These are phyloP conservation scores for Monilinia vaccinii-corymbosi DNA, from an alignment of 2,329 filamentous ascomycete genomes.

Conservation along the genomic window DNA sequence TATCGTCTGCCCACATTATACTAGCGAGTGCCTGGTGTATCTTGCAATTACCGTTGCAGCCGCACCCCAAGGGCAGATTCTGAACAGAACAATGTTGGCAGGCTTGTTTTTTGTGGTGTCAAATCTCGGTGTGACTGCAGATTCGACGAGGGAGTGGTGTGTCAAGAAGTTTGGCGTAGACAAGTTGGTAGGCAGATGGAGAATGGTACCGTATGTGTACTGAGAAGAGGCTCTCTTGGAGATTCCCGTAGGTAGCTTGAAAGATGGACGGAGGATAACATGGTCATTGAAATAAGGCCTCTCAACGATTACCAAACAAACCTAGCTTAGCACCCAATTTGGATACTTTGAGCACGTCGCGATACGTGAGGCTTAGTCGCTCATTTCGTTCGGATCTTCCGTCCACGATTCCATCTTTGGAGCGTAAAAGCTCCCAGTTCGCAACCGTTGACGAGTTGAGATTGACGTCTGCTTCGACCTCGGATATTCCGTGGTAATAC, in stretches of 20 bases:
- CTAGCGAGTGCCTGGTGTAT: constrained; percentile 80
- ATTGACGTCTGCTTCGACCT: constrained; percentile 55
- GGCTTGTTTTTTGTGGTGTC: constrained; percentile 64
- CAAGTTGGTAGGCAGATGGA: constrained; percentile 55
- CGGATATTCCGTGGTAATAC: constrained; percentile 66
- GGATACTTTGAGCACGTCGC: constrained; percentile 78
- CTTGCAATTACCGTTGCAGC: constrained; percentile 64
- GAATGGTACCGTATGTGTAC: constrained; percentile 65
- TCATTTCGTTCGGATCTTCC: constrained; percentile 50
- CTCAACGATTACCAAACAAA: constrained; percentile 31
- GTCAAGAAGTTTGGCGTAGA: constrained; percentile 60
- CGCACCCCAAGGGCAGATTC: constrained; percentile 53
- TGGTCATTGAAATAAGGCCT: neutral
- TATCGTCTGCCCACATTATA: constrained; percentile 83
- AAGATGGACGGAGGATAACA: neutral
- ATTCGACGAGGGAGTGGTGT: constrained; percentile 74
- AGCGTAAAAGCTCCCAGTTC: constrained; percentile 62
- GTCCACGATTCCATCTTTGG: constrained; percentile 36
- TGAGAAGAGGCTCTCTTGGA: constrained; percentile 26
- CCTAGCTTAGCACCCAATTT: constrained; percentile 59
- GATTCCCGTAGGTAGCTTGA: neutral
- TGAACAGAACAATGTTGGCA: constrained; percentile 67
- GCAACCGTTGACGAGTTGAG: constrained; percentile 53
- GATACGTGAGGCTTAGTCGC: constrained; percentile 67
- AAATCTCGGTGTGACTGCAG: constrained; percentile 76